Evolutionary conservation across 768 basidiomycete species (phyloP), one percentile per base, ranked within the genome.

Genomic region (Rhizopogon roseolus): DNA sequence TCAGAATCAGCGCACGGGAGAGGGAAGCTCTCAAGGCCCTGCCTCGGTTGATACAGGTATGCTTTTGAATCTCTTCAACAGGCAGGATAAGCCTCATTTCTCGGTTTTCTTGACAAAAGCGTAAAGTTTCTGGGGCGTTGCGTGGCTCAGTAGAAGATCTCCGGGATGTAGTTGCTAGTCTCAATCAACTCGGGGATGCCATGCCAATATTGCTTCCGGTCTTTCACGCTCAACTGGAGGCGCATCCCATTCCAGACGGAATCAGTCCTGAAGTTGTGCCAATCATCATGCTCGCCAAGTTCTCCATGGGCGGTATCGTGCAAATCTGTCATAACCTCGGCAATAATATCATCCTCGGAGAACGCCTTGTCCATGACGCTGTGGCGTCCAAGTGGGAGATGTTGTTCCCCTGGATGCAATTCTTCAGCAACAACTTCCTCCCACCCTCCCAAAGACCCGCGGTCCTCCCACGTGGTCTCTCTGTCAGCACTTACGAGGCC

Each of bases 401-500:
- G 16, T 19, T 52, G 44, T 52, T 52, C 29, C 46, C 51, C 4
- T 52, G 51, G 51, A 52, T 52, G 51, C 41, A 34, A 19, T 52
- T 52, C 51, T 48, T 52, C 44, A 44, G 34, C 19, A 36, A 50
- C 22, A 44, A 36, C 19, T 52, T 52, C 45, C 42, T 52, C 2
- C 41, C 32, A 28, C 42, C 42, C 28, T 52, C 51, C 8, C 32
- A 32, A 25, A 44, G 36, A 50, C 41, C 44, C 5, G 7, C n/a
- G 3, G 29, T 22, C 11, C 41, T 48, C 19, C 32, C 44, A 5
- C 29, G n/a, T 48, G 51, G 42, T 11, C 29, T 52, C 16, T 52
- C 44, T 28, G 44, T 52, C 25, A 48, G 42, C 51, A 48, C 32
- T 50, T 34, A 34, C 27, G 51, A 52, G 7, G 41, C 44, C 10